phyloP scores from a whole-genome alignment of 2,329 filamentous ascomycete species.

The Neonectria sp. region DNA sequence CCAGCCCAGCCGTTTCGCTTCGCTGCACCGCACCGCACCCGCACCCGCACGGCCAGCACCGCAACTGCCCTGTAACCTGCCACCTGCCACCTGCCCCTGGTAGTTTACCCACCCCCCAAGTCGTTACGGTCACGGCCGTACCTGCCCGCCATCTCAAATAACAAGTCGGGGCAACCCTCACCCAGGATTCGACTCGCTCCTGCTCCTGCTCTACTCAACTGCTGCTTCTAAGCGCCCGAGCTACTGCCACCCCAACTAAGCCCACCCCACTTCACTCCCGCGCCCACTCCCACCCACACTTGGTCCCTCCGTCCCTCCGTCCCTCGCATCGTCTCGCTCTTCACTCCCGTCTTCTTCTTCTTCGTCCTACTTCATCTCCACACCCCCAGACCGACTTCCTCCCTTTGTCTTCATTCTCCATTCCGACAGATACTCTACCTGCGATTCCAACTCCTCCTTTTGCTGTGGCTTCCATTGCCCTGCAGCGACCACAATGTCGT shows the following conservation, averaged over 20 bases:
- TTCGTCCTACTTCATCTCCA: constrained; percentile 35
- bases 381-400: constrained; percentile 31
- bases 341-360: constrained; percentile 25
- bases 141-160: constrained; percentile 43
- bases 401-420: constrained; percentile 26
- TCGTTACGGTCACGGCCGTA: constrained; percentile 33
- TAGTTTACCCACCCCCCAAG: constrained; percentile 33
- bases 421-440: constrained; percentile 18
- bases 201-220: constrained; percentile 13
- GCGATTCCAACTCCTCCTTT: constrained; percentile 11
- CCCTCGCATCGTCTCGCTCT: constrained; percentile 39
- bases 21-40: constrained; percentile 8
- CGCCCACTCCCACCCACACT: constrained; percentile 18
- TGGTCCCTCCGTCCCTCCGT: constrained; percentile 17
- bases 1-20: background rate
- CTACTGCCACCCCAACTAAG: constrained; percentile 29
- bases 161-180: constrained; percentile 46
- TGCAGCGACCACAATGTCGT: constrained; percentile 64
- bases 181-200: constrained; percentile 34
- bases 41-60: constrained; percentile 36
- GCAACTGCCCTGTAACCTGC: constrained; percentile 29
- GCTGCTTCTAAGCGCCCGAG: constrained; percentile 44
- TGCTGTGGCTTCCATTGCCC: constrained; percentile 41
- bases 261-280: constrained; percentile 28
- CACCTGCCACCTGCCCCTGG: constrained; percentile 9